These are phyloP conservation scores for Boletus semigastroideus DNA, from an alignment of 1,284 basidiomycete species.

Conservation along the genomic window DNA sequence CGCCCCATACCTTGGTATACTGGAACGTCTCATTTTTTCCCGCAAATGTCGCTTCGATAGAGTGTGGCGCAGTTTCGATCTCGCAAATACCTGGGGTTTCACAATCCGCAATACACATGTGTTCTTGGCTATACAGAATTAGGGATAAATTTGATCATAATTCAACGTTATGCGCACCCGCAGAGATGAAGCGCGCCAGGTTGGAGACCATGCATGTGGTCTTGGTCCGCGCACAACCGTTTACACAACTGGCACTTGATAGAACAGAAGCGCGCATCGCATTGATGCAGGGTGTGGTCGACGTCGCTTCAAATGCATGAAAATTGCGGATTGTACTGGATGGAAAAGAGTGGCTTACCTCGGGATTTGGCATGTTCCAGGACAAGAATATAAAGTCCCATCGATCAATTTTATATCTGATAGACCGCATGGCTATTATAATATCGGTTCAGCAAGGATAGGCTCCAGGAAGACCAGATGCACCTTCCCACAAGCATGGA, in stretches of 20 bases:
- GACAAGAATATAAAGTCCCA: conserved; percentile 41
- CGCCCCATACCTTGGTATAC: conserved; percentile 45
- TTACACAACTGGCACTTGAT: conserved; percentile 53
- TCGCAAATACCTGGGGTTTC: conserved; percentile 50
- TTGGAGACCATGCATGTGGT: conserved; percentile 55
- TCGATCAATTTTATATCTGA: conserved; percentile 31
- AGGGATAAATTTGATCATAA: background rate
- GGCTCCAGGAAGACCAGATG: conserved; percentile 4
- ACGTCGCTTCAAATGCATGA: conserved; percentile 34
- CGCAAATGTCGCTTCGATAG: conserved; percentile 56
- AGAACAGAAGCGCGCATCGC: conserved; percentile 54
- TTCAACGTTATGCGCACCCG: conserved; percentile 42
- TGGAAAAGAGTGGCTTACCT: conserved; percentile 33
- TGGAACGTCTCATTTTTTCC: conserved; percentile 47
- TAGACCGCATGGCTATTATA: conserved; percentile 47
- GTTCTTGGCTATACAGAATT: conserved; percentile 41
- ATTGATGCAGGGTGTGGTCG: conserved; percentile 48
- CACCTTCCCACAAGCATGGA: conserved; percentile 57
- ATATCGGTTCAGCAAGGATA: background rate
- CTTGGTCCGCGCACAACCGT: conserved; percentile 44
- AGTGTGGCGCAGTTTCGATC: conserved; percentile 56
- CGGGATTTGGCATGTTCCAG: conserved; percentile 42
- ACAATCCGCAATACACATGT: conserved; percentile 47
- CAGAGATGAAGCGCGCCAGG: conserved; percentile 50
- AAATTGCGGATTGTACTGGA: too few relatives aligned